Percentiles rank a stretch among this genome's conserved stretches.
Conservation (phyloP, 768 basidiomycete species). For the Mycena rebaudengoi region DNA sequence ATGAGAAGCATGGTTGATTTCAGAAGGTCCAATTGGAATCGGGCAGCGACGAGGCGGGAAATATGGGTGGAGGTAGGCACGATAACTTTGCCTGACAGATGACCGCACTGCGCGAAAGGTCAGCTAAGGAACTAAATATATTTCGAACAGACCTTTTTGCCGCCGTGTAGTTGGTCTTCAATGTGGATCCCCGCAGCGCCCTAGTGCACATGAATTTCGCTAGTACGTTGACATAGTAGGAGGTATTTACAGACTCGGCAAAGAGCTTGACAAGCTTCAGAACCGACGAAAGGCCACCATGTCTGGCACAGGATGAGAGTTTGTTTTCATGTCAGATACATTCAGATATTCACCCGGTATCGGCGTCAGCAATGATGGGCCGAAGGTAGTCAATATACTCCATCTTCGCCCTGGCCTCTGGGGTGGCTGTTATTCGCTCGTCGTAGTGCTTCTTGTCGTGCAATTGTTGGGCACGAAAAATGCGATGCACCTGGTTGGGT, state of each 20-base stretch:
- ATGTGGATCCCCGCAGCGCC: conserved; percentile 92
- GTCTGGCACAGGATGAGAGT: conserved; percentile 53
- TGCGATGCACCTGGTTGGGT: conserved; percentile 92
- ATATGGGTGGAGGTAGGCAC: conserved; percentile 91
- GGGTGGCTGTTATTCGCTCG: conserved; percentile 73
- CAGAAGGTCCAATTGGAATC: conserved; percentile 92
- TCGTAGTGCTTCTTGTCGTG: conserved; percentile 96
- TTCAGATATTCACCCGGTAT: conserved; percentile 71
- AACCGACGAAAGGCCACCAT: conserved; percentile 91
- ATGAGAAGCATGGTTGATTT: conserved; percentile 90
- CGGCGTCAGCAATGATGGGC: conserved; percentile 94
- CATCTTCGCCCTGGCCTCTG: conserved; percentile 72
- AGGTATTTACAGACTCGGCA: conserved; percentile 78
- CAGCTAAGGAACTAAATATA: not conserved
- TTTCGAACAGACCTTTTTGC: conserved; percentile 72
- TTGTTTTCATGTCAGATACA: not conserved
- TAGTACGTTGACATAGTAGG: not conserved
- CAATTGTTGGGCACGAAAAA: conserved; percentile 91
- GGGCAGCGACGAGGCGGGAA: conserved; percentile 83
- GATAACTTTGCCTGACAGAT: conserved; percentile 91
- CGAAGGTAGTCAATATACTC: conserved; percentile 88
- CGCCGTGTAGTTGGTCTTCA: conserved; percentile 94
- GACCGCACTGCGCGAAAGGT: conserved; percentile 66
- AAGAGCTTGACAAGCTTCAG: conserved; percentile 96
- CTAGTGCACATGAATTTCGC: conserved; percentile 39